Evolutionary conservation across 768 basidiomycete species (phyloP).

Genomic region (Cyclocybe cylindracea): DNA sequence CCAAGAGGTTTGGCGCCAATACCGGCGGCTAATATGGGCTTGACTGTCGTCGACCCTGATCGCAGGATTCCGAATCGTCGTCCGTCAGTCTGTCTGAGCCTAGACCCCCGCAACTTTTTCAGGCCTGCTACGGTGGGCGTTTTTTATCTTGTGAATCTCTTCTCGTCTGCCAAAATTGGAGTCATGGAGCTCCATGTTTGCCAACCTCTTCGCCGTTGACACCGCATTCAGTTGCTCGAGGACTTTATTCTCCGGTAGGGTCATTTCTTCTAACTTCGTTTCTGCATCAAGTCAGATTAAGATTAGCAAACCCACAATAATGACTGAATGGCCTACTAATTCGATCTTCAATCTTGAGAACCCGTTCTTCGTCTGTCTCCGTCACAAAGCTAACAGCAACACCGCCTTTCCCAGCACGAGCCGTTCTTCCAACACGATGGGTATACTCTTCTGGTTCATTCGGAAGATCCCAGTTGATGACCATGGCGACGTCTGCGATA

Average conservation of each 20-base stretch:
- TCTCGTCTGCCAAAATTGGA: slow-evolving; percentile 89
- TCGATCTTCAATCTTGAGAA: slow-evolving; percentile 80
- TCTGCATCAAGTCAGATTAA: slow-evolving; percentile 39
- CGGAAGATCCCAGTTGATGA: slow-evolving; percentile 97
- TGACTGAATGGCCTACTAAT: slow-evolving; percentile 60
- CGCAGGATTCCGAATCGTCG: slow-evolving; percentile 1
- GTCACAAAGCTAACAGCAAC: slow-evolving; percentile 94
- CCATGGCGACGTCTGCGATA: slow-evolving; percentile 94
- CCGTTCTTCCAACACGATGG: slow-evolving; percentile 93
- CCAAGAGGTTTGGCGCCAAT: background rate
- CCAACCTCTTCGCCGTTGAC: slow-evolving; percentile 90
- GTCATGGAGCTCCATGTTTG: slow-evolving; percentile 91
- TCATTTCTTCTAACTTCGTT: slow-evolving; percentile 74
- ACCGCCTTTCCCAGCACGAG: slow-evolving; percentile 87
- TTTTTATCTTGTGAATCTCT: slow-evolving; percentile 75
- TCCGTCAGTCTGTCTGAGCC: slow-evolving; percentile 7
- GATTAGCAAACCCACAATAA: background rate
- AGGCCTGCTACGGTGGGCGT: slow-evolving; percentile 22
- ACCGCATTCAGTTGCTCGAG: slow-evolving; percentile 85
- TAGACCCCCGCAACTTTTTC: slow-evolving; percentile 14
- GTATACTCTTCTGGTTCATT: slow-evolving; percentile 90
- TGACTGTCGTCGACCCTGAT: background rate
- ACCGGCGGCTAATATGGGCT: slow-evolving; percentile 8
- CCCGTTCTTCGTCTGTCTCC: slow-evolving; percentile 85
- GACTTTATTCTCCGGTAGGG: slow-evolving; percentile 76